Base-by-base conservation (phyloP, 306 rosid species). In the Astragalus glycyphyllos region DNA sequence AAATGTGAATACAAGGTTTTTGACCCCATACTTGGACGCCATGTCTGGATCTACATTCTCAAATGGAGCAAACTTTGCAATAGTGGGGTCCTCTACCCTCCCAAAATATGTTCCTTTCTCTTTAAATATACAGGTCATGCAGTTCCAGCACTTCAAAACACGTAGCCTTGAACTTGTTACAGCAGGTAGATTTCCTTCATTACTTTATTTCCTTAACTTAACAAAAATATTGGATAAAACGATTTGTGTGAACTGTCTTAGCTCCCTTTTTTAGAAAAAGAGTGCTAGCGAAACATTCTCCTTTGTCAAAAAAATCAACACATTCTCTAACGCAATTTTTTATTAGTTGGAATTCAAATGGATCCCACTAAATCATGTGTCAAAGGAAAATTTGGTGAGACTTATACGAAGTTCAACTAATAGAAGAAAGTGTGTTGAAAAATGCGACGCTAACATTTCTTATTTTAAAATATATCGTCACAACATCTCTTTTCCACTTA, bases 21-120 rank as follows among this genome's bases (percentile, higher is more conserved):
- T 93, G 81, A 82, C 63, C 7, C 96, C 98, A 59, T 93, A 90
- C 65, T 65, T 93, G 65, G 97, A 93, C 79, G 71, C 97, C 42
- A 68, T 93, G 65, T 80, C 87, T 44, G 90, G 86, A 59, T 63
- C 86, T 23, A 67, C 75, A 57, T 93, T 93, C 86, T 55, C 82
- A 75, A 93, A 89, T 83, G 98, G 98, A 7, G 98, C 92, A 12
- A 93, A 87, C 78, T 93, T 93, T 84, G 98, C 98, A 1, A 80
- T 93, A 14, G 94, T 86, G 29, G 98, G 98, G 63, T 93, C 96
- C 61, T 79, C 96, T 48, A 89, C 90, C 44, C 89, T 93, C 26
- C 98, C 98, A 15, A 84, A 77, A 63, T 91, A 81, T 53, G 74
- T 90, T 17, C 98, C 98, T 38, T 93, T 93, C 78, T 77, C 97